Percentiles rank a stretch among this genome's conserved stretches.
Conservation (phyloP, 2,329 filamentous ascomycete species). For the Beauveria caledonica region DNA sequence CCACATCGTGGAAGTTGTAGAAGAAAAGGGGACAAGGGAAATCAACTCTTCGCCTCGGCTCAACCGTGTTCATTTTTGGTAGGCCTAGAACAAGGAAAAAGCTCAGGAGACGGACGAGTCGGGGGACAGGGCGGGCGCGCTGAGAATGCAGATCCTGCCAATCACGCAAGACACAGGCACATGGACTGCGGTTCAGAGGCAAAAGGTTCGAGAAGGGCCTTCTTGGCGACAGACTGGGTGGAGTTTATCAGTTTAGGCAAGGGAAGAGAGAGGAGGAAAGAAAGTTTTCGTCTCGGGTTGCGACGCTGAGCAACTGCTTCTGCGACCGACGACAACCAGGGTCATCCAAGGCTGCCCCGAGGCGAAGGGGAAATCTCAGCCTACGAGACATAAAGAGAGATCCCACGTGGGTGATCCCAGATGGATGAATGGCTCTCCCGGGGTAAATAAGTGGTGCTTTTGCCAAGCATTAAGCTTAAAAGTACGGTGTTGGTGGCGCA, state of each 20-base stretch:
- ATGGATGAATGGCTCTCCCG: background rate
- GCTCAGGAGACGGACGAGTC: background rate
- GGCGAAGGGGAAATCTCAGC: background rate
- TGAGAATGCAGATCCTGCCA: background rate
- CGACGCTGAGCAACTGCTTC: too few relatives aligned
- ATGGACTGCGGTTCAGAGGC: too few relatives aligned
- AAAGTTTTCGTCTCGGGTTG: too few relatives aligned
- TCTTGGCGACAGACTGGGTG: too few relatives aligned
- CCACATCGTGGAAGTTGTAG: background rate
- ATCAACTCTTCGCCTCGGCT: background rate
- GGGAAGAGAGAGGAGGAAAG: background rate
- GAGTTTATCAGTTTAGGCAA: background rate
- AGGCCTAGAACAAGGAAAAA: background rate
- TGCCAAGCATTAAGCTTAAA: constrained; percentile 10
- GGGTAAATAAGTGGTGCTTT: background rate
- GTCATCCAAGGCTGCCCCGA: background rate
- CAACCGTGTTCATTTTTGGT: background rate
- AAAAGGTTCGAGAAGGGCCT: background rate
- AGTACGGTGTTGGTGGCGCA: constrained; percentile 2
- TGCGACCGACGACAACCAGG: too few relatives aligned
- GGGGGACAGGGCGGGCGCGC: background rate
- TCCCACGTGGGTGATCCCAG: background rate
- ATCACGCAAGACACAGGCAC: background rate
- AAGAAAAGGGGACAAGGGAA: background rate
- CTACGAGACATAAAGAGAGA: background rate